Evolutionary conservation across 2,329 filamentous ascomycete genomes (phyloP), one percentile per base, ranked within the genome.

Genomic region (Ophiosphaerella narmari): DNA sequence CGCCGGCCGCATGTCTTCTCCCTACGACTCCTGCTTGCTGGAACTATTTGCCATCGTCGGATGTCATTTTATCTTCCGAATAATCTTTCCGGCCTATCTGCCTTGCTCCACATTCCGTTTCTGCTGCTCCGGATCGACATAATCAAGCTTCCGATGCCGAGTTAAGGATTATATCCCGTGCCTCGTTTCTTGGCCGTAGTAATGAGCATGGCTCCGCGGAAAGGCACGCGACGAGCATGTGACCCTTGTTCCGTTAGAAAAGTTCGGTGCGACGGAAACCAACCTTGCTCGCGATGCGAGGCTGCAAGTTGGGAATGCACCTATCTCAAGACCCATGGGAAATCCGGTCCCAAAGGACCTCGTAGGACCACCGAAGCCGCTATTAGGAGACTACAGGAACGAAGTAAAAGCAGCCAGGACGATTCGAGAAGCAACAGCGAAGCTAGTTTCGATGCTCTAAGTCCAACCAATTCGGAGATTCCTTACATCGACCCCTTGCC

Each of bases 241-340:
- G 69, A 72, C 46, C 66, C 68, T 43, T 72, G 69, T 41, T 70
- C 68, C 26, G 62, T 72, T 46, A 59, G 69, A 36, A 72, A 72
- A 50, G 65, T 71, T 23, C 57, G 68, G 41, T 72, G 69, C 33
- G 68, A 72, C 42, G 69, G 69, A 40, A 66, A 66, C 26, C 62
- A 66, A 43, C 69, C 69, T 26, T 72, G 69, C 47, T 62, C 64
- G 18, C 60, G 68, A 36, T 72, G 69, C 44, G 54, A 60, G 33
- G 66, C 66, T 14, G 68, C 68, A 26, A 66, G 62, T n/a, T 72
- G 67, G 67, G 68, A 69, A 37, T 72, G 68, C 49, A 72, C 68
- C 23, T 72, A 68, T 50, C 58, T 72, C 35, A 72, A 72, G 46
- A 70, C 66, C 3, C 68, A 71, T 46, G 67, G 67, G 8, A 72